Percentiles rank a stretch among this genome's conserved stretches.
phyloP scores from a whole-genome alignment of 164 flowering plant species.

The Stephania japonica region DNA sequence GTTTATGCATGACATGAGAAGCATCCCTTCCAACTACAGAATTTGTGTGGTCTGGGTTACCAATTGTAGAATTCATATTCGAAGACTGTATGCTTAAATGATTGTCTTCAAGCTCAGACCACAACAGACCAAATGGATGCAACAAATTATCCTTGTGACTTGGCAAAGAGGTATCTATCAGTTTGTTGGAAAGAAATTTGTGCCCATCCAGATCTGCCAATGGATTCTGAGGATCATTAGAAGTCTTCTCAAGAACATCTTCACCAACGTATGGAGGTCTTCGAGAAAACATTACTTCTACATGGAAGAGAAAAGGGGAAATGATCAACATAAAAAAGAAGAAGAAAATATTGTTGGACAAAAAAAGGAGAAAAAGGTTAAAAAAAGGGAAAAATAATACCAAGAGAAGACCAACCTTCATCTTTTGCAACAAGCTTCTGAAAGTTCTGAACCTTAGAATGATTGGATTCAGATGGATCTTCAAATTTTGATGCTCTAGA shows the following conservation, averaged over 20 bases:
- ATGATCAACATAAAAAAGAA: slow-evolving; percentile 17
- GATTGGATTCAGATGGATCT: slow-evolving; percentile 20
- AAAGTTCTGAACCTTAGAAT: slow-evolving; percentile 38
- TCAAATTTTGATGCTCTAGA: slow-evolving; percentile 32
- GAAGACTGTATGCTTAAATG: slow-evolving; percentile 38
- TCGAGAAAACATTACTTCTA: slow-evolving; percentile 62
- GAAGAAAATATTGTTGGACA: slow-evolving; percentile 18
- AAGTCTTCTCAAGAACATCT: slow-evolving; percentile 24
- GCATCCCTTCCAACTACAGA: slow-evolving; percentile 28
- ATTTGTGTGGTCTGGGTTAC: slow-evolving; percentile 21
- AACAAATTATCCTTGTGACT: slow-evolving; percentile 38
- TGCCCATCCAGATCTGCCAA: slow-evolving; percentile 20
- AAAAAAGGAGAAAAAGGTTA: not conserved
- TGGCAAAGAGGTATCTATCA: slow-evolving; percentile 25
- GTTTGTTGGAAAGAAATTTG: slow-evolving; percentile 30
- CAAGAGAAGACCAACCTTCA: slow-evolving; percentile 37
- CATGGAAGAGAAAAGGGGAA: slow-evolving; percentile 6
- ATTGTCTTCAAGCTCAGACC: slow-evolving; percentile 76
- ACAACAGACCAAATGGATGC: slow-evolving; percentile 73
- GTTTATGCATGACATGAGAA: slow-evolving; percentile 19
- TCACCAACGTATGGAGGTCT: slow-evolving; percentile 38
- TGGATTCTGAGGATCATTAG: slow-evolving; percentile 30
- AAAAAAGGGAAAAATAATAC: not conserved
- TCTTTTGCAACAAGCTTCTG: slow-evolving; percentile 45
- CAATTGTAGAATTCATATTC: slow-evolving; percentile 26